Evolutionary conservation across 768 basidiomycete genomes (phyloP).

Genomic region (Tulasnella sp.): DNA sequence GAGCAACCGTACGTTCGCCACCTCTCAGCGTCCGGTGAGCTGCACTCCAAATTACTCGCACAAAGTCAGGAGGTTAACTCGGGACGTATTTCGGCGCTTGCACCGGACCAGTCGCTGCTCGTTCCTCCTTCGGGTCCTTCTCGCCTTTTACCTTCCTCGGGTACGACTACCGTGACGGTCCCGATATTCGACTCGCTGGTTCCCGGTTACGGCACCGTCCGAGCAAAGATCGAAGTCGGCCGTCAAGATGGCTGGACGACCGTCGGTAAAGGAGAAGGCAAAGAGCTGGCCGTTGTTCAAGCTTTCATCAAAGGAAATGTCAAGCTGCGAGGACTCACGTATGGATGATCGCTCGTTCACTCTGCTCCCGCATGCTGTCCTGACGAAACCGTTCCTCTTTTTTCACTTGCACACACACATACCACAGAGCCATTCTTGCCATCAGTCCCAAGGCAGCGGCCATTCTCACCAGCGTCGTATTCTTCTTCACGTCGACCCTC

Average conservation of each 20-base stretch:
- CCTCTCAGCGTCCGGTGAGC: constrained; percentile 60
- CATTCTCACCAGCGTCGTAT: constrained; percentile 7
- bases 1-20: constrained; percentile 55
- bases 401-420: neutral
- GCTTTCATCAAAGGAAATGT: constrained; percentile 57
- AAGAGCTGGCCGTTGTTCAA: constrained; percentile 60
- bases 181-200: constrained; percentile 51
- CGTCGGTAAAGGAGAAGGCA: constrained; percentile 59
- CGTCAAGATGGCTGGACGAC: constrained; percentile 65
- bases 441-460: neutral
- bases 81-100: neutral
- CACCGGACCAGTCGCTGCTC: constrained; percentile 44
- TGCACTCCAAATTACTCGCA: neutral
- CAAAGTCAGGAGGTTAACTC: neutral
- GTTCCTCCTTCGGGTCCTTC: constrained; percentile 38
- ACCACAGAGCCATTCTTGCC: constrained; percentile 8
- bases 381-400: too few species aligned
- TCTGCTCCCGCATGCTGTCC: too few species aligned
- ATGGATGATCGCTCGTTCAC: neutral
- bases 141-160: constrained; percentile 33
- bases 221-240: constrained; percentile 64
- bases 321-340: constrained; percentile 65
- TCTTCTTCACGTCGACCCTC: constrained; percentile 17
- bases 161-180: constrained; percentile 42
- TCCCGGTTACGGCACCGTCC: constrained; percentile 34